phyloP scores from a whole-genome alignment of 371 early-diverging fungal genomes.

The Mucor sp. region DNA sequence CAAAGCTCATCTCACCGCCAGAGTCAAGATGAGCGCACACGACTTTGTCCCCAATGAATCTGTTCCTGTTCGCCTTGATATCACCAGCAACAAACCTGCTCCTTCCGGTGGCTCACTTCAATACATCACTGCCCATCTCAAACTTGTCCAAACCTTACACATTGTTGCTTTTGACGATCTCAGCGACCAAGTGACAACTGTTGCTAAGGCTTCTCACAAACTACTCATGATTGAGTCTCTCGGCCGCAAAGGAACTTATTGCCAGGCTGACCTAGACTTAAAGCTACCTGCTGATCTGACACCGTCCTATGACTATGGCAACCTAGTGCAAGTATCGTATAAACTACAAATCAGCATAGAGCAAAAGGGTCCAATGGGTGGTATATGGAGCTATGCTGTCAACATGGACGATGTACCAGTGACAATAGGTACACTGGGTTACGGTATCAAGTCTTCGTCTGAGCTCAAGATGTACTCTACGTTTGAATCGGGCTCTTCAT shows the following conservation, averaged over 20 bases:
- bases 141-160: conserved; percentile 7
- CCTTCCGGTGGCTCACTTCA: not conserved
- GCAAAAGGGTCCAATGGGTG: conserved; percentile 23
- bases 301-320: conserved; percentile 20
- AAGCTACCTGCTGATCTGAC: conserved; percentile 12
- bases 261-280: conserved; percentile 14
- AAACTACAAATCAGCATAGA: conserved; percentile 11
- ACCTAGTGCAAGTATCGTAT: conserved; percentile 13
- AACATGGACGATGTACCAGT: conserved; percentile 17
- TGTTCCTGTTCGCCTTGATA: conserved; percentile 9
- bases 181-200: not conserved
- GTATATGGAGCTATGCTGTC: conserved; percentile 17
- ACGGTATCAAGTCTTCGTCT: conserved; percentile 32
- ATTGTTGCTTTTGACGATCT: conserved; percentile 5
- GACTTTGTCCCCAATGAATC: conserved; percentile 17
- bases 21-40: conserved; percentile 5
- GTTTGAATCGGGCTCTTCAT: not conserved
- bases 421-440: conserved; percentile 39
- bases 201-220: conserved; percentile 1
- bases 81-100: not conserved
- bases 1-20: conserved; percentile 13
- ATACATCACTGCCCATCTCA: conserved; percentile 17
- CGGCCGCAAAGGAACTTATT: not conserved
- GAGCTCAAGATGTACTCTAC: conserved; percentile 30
- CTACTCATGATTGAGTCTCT: not conserved